Evolutionary conservation across 1,284 basidiomycete species (phyloP).

Genomic region (Trametes polyzona): DNA sequence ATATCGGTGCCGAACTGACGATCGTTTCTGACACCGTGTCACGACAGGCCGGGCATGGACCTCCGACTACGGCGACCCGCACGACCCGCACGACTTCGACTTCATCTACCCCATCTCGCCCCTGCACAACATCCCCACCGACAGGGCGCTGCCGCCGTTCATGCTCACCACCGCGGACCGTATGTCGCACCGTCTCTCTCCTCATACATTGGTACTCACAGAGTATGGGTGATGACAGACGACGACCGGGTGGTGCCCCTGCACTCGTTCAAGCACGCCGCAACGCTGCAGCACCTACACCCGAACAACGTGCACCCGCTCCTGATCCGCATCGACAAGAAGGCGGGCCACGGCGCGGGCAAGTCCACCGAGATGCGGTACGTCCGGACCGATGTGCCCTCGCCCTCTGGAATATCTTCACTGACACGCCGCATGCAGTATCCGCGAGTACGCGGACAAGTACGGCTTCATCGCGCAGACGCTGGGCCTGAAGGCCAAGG

Average conservation of each 20-base stretch:
- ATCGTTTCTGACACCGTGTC: background rate
- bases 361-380: conserved; percentile 78
- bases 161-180: conserved; percentile 80
- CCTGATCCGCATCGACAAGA: conserved; percentile 76
- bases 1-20: background rate
- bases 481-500: conserved; percentile 46
- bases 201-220: background rate
- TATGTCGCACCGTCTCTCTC: conserved; percentile 40
- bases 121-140: conserved; percentile 70
- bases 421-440: conserved; percentile 45
- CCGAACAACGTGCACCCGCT: conserved; percentile 71
- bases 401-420: background rate
- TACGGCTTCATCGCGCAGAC: conserved; percentile 76
- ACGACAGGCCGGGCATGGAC: conserved; percentile 72
- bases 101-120: conserved; percentile 82
- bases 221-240: conserved; percentile 44
- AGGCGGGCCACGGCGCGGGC: conserved; percentile 81
- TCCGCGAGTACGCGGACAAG: conserved; percentile 76
- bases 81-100: conserved; percentile 77
- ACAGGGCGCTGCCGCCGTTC: conserved; percentile 66
- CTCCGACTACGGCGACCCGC: conserved; percentile 83
- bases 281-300: conserved; percentile 68
- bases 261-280: conserved; percentile 82
- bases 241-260: conserved; percentile 84
- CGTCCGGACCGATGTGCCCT: conserved; percentile 11